Percentiles rank a stretch among this genome's conserved stretches.
These are phyloP conservation scores for Chlamydomonas schloesseri DNA, from an alignment of 139 green algal genomes.

Conservation along the genomic window DNA sequence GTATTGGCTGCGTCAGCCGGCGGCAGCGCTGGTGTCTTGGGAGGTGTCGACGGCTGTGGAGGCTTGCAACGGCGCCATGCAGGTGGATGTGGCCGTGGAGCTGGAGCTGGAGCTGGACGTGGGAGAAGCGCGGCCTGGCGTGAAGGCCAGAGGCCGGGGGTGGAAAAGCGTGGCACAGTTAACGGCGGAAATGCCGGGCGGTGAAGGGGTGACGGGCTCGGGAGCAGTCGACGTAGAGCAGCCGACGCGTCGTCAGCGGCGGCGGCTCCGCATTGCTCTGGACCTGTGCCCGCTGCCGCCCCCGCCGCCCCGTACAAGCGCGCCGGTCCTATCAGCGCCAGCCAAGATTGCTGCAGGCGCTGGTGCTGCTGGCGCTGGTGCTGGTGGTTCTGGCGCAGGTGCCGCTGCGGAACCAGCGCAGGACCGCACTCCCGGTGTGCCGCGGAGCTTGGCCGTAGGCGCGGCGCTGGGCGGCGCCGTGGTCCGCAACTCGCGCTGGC, in stretches of 20 bases:
- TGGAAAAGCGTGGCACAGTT: neutral
- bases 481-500: conserved; percentile 33
- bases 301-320: neutral
- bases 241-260: no score
- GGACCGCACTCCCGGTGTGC: no score
- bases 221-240: neutral
- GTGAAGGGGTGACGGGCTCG: neutral
- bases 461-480: neutral
- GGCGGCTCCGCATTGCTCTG: neutral
- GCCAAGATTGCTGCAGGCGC: no score
- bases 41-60: neutral
- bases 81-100: neutral
- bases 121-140: no score
- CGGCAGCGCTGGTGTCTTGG: neutral
- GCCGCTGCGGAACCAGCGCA: no score
- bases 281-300: conserved; percentile 22
- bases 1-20: neutral
- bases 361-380: neutral
- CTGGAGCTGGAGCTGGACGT: neutral
- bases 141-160: neutral
- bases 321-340: no score
- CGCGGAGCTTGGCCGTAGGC: no score
- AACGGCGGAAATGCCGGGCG: no score
- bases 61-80: neutral
- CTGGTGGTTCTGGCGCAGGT: neutral